Percentiles rank a stretch among this genome's conserved stretches.
These are phyloP conservation scores for Echinochloa phyllopogon DNA, from an alignment of 176 grass and related monocot genomes.

Conservation along the genomic window DNA sequence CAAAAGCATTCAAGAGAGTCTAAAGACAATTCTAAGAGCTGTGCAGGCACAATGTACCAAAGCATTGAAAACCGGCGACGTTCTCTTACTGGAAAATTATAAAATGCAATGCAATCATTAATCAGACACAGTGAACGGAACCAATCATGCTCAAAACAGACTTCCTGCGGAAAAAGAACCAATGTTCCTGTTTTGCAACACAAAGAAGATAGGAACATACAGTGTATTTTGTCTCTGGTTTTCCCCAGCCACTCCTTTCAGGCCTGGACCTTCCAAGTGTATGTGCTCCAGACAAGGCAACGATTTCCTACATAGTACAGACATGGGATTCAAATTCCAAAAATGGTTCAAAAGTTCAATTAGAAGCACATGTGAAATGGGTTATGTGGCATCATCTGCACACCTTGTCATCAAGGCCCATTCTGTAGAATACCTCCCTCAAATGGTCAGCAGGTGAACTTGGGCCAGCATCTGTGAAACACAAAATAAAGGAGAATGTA, in stretches of 20 bases:
- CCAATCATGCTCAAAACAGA: constrained; percentile 2
- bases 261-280: constrained; percentile 91
- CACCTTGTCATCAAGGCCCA: constrained; percentile 95
- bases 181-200: not conserved
- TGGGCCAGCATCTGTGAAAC: constrained; percentile 77
- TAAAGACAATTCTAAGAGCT: not conserved
- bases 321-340: constrained; percentile 20
- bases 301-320: constrained; percentile 90
- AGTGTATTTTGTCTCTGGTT: constrained; percentile 96
- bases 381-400: constrained; percentile 25
- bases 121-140: not conserved
- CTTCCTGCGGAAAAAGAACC: constrained; percentile 3
- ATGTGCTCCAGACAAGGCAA: constrained; percentile 96
- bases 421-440: constrained; percentile 94
- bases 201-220: constrained; percentile 62
- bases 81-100: constrained; percentile 14
- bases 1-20: constrained; percentile 1
- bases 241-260: constrained; percentile 97
- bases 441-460: constrained; percentile 85
- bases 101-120: constrained; percentile 20
- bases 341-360: constrained; percentile 41
- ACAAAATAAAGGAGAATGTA: constrained; percentile 26
- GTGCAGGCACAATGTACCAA: not conserved
- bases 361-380: not conserved
- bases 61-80: not conserved